Percentiles rank a stretch among this genome's conserved stretches.
phyloP scores from a whole-genome alignment of 2,329 filamentous ascomycete species.

The Mycosphaerella arachidis region DNA sequence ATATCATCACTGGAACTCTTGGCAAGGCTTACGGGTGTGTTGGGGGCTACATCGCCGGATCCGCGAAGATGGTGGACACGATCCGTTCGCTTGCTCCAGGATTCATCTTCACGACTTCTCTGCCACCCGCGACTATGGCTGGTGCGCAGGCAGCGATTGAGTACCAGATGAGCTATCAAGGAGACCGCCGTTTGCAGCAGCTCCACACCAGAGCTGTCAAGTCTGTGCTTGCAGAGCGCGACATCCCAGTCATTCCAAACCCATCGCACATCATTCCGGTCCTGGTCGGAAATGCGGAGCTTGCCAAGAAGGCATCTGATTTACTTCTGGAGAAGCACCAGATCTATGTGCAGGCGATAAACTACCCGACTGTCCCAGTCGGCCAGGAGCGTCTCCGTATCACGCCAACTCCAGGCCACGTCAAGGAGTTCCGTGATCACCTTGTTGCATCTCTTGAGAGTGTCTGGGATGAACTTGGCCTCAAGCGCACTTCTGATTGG shows the following conservation, averaged over 20 bases:
- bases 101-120: slow-evolving; percentile 97
- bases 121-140: slow-evolving; percentile 95
- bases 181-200: slow-evolving; percentile 88
- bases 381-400: slow-evolving; percentile 96
- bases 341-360: slow-evolving; percentile 98
- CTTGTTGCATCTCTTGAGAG: slow-evolving; percentile 77
- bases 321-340: slow-evolving; percentile 82
- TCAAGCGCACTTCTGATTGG: slow-evolving; percentile 94
- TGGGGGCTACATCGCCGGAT: slow-evolving; percentile 94
- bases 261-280: slow-evolving; percentile 94
- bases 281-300: slow-evolving; percentile 86
- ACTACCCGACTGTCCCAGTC: slow-evolving; percentile 95
- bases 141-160: slow-evolving; percentile 88
- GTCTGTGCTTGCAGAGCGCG: slow-evolving; percentile 67
- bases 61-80: slow-evolving; percentile 78
- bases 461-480: slow-evolving; percentile 82
- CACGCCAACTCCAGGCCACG: slow-evolving; percentile 91
- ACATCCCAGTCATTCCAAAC: slow-evolving; percentile 97
- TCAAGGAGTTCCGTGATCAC: slow-evolving; percentile 76
- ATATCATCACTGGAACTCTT: slow-evolving; percentile 95
- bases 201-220: slow-evolving; percentile 95
- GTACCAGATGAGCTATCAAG: slow-evolving; percentile 80
- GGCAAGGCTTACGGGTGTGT: slow-evolving; percentile 98
- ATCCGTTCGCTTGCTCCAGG: slow-evolving; percentile 92
- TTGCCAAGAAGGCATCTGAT: slow-evolving; percentile 88